These are phyloP conservation scores for Steccherinum ochraceum DNA, from an alignment of 768 basidiomycete species.

Conservation along the genomic window DNA sequence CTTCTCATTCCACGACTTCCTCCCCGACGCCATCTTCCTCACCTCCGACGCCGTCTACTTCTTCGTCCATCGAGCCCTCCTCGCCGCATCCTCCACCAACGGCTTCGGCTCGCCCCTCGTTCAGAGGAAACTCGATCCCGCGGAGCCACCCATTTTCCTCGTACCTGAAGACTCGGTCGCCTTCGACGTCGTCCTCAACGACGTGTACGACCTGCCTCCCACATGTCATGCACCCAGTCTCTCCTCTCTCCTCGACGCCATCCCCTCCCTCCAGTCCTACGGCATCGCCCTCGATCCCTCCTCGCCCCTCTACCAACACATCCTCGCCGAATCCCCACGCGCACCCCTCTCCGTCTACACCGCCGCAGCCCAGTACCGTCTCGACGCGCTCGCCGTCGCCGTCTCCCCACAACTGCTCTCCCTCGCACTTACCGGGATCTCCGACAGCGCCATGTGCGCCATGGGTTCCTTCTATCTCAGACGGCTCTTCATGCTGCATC, in stretches of 20 bases:
- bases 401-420: conserved; percentile 33
- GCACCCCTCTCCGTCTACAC: conserved; percentile 33
- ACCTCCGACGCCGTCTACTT: conserved; percentile 24
- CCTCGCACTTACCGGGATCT: conserved; percentile 24
- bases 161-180: conserved; percentile 21
- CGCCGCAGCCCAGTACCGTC: conserved; percentile 28
- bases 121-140: not conserved
- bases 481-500: conserved; percentile 31
- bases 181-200: conserved; percentile 27
- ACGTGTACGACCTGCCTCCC: conserved; percentile 23
- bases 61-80: conserved; percentile 19
- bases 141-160: conserved; percentile 11
- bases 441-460: conserved; percentile 27
- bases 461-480: conserved; percentile 37
- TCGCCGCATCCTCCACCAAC: conserved; percentile 19
- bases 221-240: conserved; percentile 17
- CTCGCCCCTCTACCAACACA: conserved; percentile 24
- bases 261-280: conserved; percentile 19
- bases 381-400: conserved; percentile 31
- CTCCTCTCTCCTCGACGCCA: conserved; percentile 16
- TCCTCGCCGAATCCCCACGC: conserved; percentile 28
- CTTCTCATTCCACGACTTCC: conserved; percentile 2
- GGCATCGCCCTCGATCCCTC: conserved; percentile 21
- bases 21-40: conserved; percentile 18
- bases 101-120: conserved; percentile 10